Evolutionary conservation across 352 stramenopile species (phyloP), one percentile per base, ranked within the genome.

Genomic region (Phytophthora rubi): DNA sequence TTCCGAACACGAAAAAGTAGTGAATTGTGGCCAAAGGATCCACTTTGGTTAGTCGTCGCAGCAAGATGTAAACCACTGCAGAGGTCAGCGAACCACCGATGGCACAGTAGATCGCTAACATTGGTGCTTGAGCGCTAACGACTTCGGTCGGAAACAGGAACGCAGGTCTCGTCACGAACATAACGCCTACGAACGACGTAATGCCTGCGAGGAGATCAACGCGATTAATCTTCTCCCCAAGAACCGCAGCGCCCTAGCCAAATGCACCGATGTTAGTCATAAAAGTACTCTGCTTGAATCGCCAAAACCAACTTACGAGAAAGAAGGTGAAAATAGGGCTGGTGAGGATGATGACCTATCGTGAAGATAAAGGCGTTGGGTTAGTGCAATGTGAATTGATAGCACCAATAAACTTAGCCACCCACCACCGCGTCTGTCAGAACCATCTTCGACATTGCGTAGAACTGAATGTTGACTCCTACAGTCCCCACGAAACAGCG

Each of bases 361-460:
- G 49, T 0, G 16, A 30, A 28, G 6, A 12, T n/a, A 18, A 16
- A 52, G 1, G 4, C n/a, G 18, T 7, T 30, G 18, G 9, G 9
- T 52, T 28, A 52, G 45, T 52, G 26, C 28, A 28, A 16, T n/a
- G 9, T 52, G 45, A 16, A 52, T 52, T 26, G 7, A 3, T 8
- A 21, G 9, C 9, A 28, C 6, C 44, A 23, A 23, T 9, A 48
- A 48, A 21, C 18, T 21, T 48, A 12, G 4, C 18, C 6, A 23
- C 45, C 4, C n/a, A 70, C 83, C 13, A 80, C 79, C 15, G 83
- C 85, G 54, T 93, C 85, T 0, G 85, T 86, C 23, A 93, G 72
- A 18, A 91, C 83, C 85, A 93, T 93, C 61, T 91, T 77, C 6
- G 83, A 81, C 51, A 91, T 76, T 1, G 83, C 79, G 51, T 89